Base-by-base conservation (phyloP, 495 filamentous ascomycete genomes). In the Oidiodendron maius region DNA sequence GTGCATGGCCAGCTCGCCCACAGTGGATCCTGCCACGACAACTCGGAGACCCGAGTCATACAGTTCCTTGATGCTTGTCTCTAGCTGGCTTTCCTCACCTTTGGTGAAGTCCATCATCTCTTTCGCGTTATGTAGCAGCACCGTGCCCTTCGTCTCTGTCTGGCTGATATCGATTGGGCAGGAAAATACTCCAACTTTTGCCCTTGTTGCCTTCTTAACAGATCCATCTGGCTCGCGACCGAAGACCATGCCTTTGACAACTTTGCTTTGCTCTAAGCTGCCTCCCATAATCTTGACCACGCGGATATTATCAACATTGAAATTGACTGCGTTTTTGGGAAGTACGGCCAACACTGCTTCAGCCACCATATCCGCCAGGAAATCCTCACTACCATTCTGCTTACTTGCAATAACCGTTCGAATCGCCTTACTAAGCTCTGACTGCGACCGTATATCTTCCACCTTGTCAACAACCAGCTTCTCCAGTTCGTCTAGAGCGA, bases 281-380 rank as follows among this genome's bases (percentile, higher is more conserved):
- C 94, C 93, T 54, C 94, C 94, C 94, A 99, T 96, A 57, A 99
- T 97, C 75, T 99, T 99, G 49, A 99, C 94, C 50, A 99, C 94
- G 41, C 94, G 89, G 55, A 99, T 82, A 63, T 97, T 99, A 74
- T 99, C 94, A 56, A 99, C 94, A 69, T 97, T 99, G 75, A 99
- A 99, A 72, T 96, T 96, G 63, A 74, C 64, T n/a, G 94, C 86
- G 71, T 97, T 94, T 74, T 96, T 97, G 51, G 94, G 94, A 39
- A 97, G 78, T 3, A 99, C 94, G 41, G 89, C 82, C 43, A 96
- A 80, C 20, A 97, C 89, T 22, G 91, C 94, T 72, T 96, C 90
- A 28, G 94, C 82, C 46, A 99, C 91, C 54, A 97, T 71, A 16
- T 77, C 67, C 42, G 93, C 87, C 30, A 99, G 77, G 51, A 85